A percentile compares a stretch with the other conserved stretches of the same genome.
phyloP scores from a whole-genome alignment of 306 rosid genomes.

The Gillenia trifoliata region DNA sequence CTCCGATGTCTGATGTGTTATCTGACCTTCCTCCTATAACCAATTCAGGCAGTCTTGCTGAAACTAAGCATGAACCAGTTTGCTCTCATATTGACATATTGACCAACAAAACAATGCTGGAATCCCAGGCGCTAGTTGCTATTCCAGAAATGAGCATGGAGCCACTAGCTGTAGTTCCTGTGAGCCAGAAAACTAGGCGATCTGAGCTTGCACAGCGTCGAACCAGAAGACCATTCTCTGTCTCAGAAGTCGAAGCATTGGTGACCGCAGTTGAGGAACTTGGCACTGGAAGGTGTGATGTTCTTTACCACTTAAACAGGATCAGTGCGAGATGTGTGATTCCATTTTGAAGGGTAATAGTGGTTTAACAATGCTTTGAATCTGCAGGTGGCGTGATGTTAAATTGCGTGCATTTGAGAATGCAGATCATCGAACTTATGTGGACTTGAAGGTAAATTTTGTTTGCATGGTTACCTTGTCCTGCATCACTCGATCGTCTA shows the following conservation, averaged over 20 bases:
- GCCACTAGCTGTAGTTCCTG: conserved; percentile 59
- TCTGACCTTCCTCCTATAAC: conserved; percentile 40
- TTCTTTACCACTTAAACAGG: conserved; percentile 5
- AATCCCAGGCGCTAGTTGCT: conserved; percentile 52
- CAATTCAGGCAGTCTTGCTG: conserved; percentile 33
- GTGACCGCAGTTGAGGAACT: conserved; percentile 90
- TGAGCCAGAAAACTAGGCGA: conserved; percentile 54
- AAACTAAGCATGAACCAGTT: conserved; percentile 40
- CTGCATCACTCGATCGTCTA: not conserved
- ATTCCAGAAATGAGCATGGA: conserved; percentile 50
- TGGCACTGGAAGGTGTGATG: conserved; percentile 89
- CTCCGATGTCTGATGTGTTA: conserved; percentile 35
- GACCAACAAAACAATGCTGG: conserved; percentile 40
- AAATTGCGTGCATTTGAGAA: conserved; percentile 75
- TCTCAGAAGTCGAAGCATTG: conserved; percentile 86
- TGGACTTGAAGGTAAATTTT: conserved; percentile 75
- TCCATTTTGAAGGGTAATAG: not conserved
- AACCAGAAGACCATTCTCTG: conserved; percentile 90
- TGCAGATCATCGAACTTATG: conserved; percentile 95
- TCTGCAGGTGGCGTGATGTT: conserved; percentile 94
- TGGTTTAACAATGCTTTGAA: conserved; percentile 22
- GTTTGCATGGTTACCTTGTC: not conserved
- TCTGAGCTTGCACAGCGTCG: conserved; percentile 87
- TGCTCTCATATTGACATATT: conserved; percentile 45
- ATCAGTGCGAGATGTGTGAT: not conserved